Evolutionary conservation across 805 yeast species (phyloP).

Genomic region (Grigorovia yakushimaensis): DNA sequence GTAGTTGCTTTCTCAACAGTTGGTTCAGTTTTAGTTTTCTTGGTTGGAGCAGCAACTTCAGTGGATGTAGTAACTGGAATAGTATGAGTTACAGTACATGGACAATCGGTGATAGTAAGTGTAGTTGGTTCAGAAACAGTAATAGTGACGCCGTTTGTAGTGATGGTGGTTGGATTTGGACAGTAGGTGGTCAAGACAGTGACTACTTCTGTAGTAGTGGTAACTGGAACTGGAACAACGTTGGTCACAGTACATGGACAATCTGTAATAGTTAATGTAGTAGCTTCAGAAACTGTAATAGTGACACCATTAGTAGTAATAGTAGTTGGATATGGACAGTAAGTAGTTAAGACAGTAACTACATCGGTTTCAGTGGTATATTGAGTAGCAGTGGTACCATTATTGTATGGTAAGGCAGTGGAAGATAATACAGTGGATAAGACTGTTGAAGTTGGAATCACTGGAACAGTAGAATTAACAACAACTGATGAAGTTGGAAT

Average conservation of each 20-base stretch:
- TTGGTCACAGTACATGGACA: constrained; percentile 1
- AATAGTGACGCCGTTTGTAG: constrained; percentile 23
- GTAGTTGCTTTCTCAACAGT: not conserved
- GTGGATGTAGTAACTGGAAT: constrained; percentile 2
- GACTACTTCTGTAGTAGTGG: not conserved
- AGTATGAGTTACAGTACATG: constrained; percentile 43
- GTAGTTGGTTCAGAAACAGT: constrained; percentile 74
- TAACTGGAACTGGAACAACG: not conserved
- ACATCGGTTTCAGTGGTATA: not conserved
- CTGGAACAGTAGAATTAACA: not conserved
- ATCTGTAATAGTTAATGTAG: constrained; percentile 79
- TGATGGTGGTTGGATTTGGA: not conserved
- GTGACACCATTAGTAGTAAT: constrained; percentile 56
- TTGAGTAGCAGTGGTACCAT: constrained; percentile 4
- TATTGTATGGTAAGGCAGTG: constrained; percentile 3
- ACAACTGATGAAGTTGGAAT: not conserved
- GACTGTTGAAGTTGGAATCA: not conserved
- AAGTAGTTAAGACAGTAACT: constrained; percentile 50
- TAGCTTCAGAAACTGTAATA: constrained; percentile 65
- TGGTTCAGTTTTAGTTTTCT: too few species aligned
- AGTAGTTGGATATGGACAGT: constrained; percentile 71
- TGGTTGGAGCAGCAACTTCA: not conserved
- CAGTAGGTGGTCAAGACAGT: not conserved
- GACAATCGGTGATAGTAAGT: constrained; percentile 63
- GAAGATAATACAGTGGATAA: not conserved